Evolutionary conservation across 345 rosid genomes (phyloP), one percentile per base, ranked within the genome.

Genomic region (Dovyalis caffra): DNA sequence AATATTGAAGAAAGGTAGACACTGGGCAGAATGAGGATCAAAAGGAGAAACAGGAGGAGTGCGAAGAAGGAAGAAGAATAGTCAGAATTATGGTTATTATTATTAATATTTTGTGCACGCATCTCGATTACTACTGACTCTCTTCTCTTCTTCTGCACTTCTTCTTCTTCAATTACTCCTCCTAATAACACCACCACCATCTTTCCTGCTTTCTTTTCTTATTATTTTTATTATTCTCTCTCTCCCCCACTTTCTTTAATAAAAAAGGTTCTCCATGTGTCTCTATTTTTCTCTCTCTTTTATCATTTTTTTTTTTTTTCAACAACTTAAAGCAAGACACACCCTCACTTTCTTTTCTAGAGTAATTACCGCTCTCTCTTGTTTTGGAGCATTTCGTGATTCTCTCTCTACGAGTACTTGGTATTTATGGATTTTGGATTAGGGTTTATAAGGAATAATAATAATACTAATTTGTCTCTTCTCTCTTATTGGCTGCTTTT

Each of bases 21-120:
- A 72, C 74, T 67, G 60, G 91, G 92, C 79, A 92, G 82, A 85
- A 90, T 87, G 86, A 88, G 88, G 78, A 90, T 85, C 72, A 90
- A 85, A 76, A 88, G 90, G 72, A 90, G 84, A 69, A 86, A 88
- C 57, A 90, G 84, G 31, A 89, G 85, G 77, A 89, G 84, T 75
- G 85, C 83, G 82, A 85, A 90, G 92, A 85, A 86, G 12, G 61
- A 56, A 28, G 15, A 56, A 1, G 14, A 9, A 23, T 23, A n/a
- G 61, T 23, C 61, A 9, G 61, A 23, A 2, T 56, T 56, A 43
- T 43, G 15, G 49, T 3, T 43, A 1, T 10, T 56, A n/a, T 56
- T 56, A 56, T 73, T 76, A 56, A 23, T 56, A 56, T 56, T 56
- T 23, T 56, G 4, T 57, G 83, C 94, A 84, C 90, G 89, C 96